A percentile compares a stretch with the other conserved stretches of the same genome.
These are phyloP conservation scores for Suhomyces tanzawaensis DNA, from an alignment of 805 yeast species.

Conservation along the genomic window DNA sequence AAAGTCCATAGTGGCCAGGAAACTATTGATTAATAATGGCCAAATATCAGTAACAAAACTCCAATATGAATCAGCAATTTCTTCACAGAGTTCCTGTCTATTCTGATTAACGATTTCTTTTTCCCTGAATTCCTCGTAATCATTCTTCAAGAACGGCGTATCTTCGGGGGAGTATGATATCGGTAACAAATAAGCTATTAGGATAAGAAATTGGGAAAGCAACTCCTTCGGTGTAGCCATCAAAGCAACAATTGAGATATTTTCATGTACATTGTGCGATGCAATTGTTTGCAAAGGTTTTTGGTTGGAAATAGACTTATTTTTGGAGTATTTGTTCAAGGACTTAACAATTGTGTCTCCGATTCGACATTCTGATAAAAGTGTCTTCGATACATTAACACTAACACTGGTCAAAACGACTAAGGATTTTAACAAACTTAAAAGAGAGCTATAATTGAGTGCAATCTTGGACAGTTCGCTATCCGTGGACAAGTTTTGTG, in stretches of 20 bases:
- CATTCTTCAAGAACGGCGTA: slow-evolving; percentile 27
- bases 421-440: slow-evolving; percentile 44
- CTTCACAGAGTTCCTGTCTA: slow-evolving; percentile 30
- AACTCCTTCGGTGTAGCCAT: slow-evolving; percentile 74
- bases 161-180: slow-evolving; percentile 27
- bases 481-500: slow-evolving; percentile 13
- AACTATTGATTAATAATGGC: slow-evolving; percentile 57
- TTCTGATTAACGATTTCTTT: slow-evolving; percentile 26
- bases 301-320: slow-evolving; percentile 5
- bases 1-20: slow-evolving; percentile 70
- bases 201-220: slow-evolving; percentile 49
- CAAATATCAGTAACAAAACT: slow-evolving; percentile 47
- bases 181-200: slow-evolving; percentile 62
- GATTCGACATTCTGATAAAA: slow-evolving; percentile 50
- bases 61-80: slow-evolving; percentile 20
- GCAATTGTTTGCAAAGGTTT: slow-evolving; percentile 7
- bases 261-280: slow-evolving; percentile 1
- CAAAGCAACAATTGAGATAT: slow-evolving; percentile 60
- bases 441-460: slow-evolving; percentile 36
- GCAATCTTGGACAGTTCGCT: slow-evolving; percentile 19
- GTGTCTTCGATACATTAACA: slow-evolving; percentile 39
- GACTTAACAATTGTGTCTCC: slow-evolving; percentile 49
- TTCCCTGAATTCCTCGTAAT: slow-evolving; percentile 21
- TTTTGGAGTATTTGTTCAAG: slow-evolving; percentile 49
- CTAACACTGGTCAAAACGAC: slow-evolving; percentile 42